phyloP scores from a whole-genome alignment of 345 rosid genomes.

The Clarkia xantiana region DNA sequence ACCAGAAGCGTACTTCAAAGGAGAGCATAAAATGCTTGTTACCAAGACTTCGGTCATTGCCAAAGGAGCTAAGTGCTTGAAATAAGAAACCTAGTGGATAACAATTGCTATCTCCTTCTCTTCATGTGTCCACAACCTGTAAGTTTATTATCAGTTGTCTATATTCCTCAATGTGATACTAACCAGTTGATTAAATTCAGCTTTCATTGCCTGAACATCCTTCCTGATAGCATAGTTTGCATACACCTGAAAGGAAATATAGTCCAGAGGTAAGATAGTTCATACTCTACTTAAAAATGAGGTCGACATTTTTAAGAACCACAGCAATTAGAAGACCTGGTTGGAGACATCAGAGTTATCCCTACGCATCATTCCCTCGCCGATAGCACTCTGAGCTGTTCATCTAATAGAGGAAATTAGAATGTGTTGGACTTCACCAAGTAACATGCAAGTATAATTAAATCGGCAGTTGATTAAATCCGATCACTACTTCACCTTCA shows the following conservation, averaged over 20 bases:
- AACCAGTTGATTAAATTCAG: too few relatives aligned
- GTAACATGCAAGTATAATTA: background rate
- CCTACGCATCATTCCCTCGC: conserved; percentile 88
- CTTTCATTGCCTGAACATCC: conserved; percentile 98
- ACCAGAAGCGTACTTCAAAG: too few relatives aligned
- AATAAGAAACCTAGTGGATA: too few relatives aligned
- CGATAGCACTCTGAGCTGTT: conserved; percentile 72
- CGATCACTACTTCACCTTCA: conserved; percentile 47
- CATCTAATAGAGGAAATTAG: too few relatives aligned
- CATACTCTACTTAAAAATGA: background rate
- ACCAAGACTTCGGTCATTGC: too few relatives aligned
- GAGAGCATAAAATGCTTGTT: too few relatives aligned
- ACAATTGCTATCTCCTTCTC: too few relatives aligned
- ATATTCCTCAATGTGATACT: too few relatives aligned
- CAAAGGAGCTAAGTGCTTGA: too few relatives aligned
- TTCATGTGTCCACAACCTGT: too few relatives aligned
- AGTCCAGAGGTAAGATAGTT: background rate
- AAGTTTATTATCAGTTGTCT: too few relatives aligned
- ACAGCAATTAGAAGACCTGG: conserved; percentile 35
- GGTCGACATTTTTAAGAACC: conserved; percentile 1
- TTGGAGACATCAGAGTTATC: conserved; percentile 91
- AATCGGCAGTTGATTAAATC: background rate
- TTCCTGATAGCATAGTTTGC: conserved; percentile 95
- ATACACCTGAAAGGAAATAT: conserved; percentile 41
- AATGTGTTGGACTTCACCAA: too few relatives aligned